Evolutionary conservation across 805 yeast species (phyloP), one percentile per base, ranked within the genome.

Genomic region (Barnettozyma pratensis): DNA sequence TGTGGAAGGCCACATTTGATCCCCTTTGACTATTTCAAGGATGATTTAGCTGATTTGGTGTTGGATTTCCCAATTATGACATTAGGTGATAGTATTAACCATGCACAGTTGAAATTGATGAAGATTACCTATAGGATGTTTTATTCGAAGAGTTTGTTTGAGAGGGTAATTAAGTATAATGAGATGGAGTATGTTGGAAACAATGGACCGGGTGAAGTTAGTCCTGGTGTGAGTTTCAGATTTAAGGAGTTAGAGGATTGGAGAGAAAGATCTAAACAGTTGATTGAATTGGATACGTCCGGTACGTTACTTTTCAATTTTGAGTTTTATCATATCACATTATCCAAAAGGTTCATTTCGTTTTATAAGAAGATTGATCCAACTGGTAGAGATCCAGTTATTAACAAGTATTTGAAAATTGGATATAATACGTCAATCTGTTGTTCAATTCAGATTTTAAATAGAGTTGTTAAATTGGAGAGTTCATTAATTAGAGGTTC

Each of bases 31-130:
- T 73, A 67, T 50, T 62, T 65, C 43, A 51, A 54, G 7, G 74
- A 72, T 34, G 46, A 34, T 6, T 58, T 78, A 10, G 71, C 75
- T 60, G 66, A 67, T 25, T 54, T 76, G 36, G 70, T 76, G 0
- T 62, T 77, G 2, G 68, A 70, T 41, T 77, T 67, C 51, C 83
- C 83, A 2, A 71, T 68, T 46, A 72, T 77, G 2, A 76, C 74
- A 10, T 61, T 74, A 50, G 82, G 80, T 11, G 85, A 79, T 62
- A 75, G 75, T 19, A 76, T 79, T 29, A 77, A 77, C 48, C 71
- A 76, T 8, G 73, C 80, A 9, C 78, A 76, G 49, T 65, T 79
- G 1, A 74, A 75, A 42, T 55, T 79, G 25, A 70, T 68, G 36
- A 56, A 51, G 12, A 46, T 49, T 3, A 60, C 59, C 3, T 53